Base-by-base conservation (phyloP, 2,329 filamentous ascomycete species). In the Claviceps capensis region DNA sequence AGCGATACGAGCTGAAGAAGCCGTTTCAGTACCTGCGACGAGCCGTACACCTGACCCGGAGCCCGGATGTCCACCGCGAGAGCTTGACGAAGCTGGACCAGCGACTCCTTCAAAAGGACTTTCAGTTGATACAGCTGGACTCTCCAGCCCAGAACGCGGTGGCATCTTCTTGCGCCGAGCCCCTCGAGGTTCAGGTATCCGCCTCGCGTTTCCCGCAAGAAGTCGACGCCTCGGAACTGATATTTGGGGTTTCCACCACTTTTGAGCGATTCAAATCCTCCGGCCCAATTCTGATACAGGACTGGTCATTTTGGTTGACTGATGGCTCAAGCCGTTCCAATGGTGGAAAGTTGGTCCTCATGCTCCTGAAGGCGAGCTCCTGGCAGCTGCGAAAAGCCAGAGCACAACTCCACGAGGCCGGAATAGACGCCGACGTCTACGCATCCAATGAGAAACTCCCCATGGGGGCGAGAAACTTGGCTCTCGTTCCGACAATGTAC, bases 271-370 rank as follows among this genome's bases (percentile, higher is more conserved):
- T 80, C 56, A 73, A 64, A 56, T 72, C 76, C 53, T 66, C 69
- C 1, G 68, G 68, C 48, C 76, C 72, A 3, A 73, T 67, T 51
- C 72, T 75, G 0, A 71, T 79, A 43, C 72, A 73, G 53, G 77
- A 80, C 59, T 80, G 77, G 77, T 70, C 72, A 2, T 78, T 75
- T 62, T 80, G 77, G 77, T 66, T 80, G 55, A 80, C 77, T 1
- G 73, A 80, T 58, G 72, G 74, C 50, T 69, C 70, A 44, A 75
- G 75, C 45, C 65, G 69, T 49, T 75, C 75, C 19, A 80, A 80
- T 55, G 77, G 77, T 22, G 77, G 70, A 46, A 78, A 78, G 60
- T 64, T 80, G 50, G 60, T 80, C 19, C 64, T 80, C 5, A 66
- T 76, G 57, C 69, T 80, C 4, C 60, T 78, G 16, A 75, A 77